Conservation (phyloP, 768 basidiomycete genomes). For the Pulveroboletus ravenelii region DNA sequence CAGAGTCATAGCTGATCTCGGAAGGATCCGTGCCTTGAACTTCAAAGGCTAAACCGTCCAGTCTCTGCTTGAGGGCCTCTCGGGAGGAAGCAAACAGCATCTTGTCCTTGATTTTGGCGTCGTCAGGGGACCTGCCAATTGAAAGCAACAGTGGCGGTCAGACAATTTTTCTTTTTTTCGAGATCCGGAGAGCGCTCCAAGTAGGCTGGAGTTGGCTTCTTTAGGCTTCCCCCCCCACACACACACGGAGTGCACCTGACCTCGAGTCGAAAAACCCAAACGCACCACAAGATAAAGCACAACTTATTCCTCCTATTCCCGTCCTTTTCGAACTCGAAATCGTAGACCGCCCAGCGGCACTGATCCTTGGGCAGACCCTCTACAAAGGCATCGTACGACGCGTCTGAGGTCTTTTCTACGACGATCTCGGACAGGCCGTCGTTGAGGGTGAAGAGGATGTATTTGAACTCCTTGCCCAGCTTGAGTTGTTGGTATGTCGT, state of each 20-base stretch:
- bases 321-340: constrained; percentile 76
- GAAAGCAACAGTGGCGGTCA: background rate
- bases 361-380: constrained; percentile 65
- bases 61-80: constrained; percentile 65
- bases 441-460: constrained; percentile 76
- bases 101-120: constrained; percentile 82
- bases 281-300: constrained; percentile 76
- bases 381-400: constrained; percentile 68
- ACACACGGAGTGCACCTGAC: background rate
- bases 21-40: constrained; percentile 78
- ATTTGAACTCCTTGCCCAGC: constrained; percentile 56
- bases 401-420: constrained; percentile 59
- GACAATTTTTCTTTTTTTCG: too few species aligned
- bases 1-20: constrained; percentile 67
- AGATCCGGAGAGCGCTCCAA: too few species aligned
- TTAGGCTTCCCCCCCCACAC: background rate
- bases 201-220: background rate
- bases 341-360: constrained; percentile 90
- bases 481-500: constrained; percentile 21
- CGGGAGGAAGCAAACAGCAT: constrained; percentile 91
- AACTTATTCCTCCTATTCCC: constrained; percentile 83
- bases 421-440: constrained; percentile 63
- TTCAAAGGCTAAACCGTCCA: constrained; percentile 75
- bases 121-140: constrained; percentile 75
- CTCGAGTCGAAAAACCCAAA: background rate